Evolutionary conservation across 345 rosid genomes (phyloP).

Genomic region (Kandelia obovata): DNA sequence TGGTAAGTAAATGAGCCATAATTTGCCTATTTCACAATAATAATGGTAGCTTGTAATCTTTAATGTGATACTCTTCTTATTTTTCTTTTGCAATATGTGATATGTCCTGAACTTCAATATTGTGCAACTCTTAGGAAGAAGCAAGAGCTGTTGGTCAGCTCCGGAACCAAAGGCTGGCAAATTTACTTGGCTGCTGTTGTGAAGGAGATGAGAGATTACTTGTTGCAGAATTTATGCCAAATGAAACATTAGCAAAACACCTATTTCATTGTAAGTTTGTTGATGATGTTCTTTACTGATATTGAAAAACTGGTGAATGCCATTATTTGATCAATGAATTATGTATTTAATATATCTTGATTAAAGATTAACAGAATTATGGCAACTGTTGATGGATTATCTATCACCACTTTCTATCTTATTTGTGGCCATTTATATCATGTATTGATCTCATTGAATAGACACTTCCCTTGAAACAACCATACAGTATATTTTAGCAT

Average conservation of each 20-base stretch:
- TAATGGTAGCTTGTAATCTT: not conserved
- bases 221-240: conserved; percentile 44
- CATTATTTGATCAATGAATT: not conserved
- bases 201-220: conserved; percentile 49
- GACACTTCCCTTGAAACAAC: not conserved
- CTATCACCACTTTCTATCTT: too few species aligned
- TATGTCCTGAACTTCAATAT: conserved; percentile 1
- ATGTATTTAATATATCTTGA: not conserved
- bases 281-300: not conserved
- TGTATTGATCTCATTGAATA: not conserved
- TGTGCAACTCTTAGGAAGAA: conserved; percentile 33
- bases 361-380: too few species aligned
- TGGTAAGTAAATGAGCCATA: conserved; percentile 22
- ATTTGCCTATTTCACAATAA: not conserved
- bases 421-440: not conserved
- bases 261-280: conserved; percentile 43
- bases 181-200: conserved; percentile 46
- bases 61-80: not conserved
- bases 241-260: conserved; percentile 47
- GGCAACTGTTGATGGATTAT: too few species aligned
- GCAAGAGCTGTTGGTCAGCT: conserved; percentile 48
- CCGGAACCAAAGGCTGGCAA: conserved; percentile 41
- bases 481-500: not conserved
- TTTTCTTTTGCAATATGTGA: not conserved
- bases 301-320: not conserved